These are phyloP conservation scores for Epicoccum nigrum DNA, from an alignment of 2,329 filamentous ascomycete species.

Conservation along the genomic window DNA sequence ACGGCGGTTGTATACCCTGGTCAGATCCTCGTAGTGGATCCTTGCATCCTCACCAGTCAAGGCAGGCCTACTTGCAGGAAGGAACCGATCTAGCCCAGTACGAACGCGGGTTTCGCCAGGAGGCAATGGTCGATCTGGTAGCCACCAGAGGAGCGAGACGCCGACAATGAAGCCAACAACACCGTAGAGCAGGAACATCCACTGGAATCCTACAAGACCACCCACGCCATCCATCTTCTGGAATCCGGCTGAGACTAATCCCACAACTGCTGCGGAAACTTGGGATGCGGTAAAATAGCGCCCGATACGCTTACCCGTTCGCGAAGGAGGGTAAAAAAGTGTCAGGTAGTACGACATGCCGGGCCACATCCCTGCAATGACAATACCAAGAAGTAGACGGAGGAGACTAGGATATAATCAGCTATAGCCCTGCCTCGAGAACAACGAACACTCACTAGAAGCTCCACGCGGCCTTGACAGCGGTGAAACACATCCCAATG, in stretches of 20 bases:
- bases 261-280: conserved; percentile 86
- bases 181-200: conserved; percentile 93
- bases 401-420: conserved; percentile 61
- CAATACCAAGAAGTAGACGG: conserved; percentile 81
- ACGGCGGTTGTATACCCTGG: conserved; percentile 76
- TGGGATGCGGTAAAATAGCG: conserved; percentile 89
- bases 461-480: conserved; percentile 82
- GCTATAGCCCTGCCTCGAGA: background rate
- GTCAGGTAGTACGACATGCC: conserved; percentile 94
- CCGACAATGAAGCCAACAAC: conserved; percentile 75
- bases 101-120: conserved; percentile 67
- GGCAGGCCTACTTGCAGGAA: conserved; percentile 73
- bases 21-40: conserved; percentile 83
- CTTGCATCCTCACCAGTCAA: conserved; percentile 77
- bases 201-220: conserved; percentile 81
- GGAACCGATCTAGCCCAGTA: conserved; percentile 64
- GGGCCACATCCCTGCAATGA: conserved; percentile 94
- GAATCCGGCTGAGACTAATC: conserved; percentile 87
- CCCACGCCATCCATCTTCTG: conserved; percentile 84
- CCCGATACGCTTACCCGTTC: conserved; percentile 86
- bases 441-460: conserved; percentile 67
- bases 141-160: conserved; percentile 81
- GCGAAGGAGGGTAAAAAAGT: conserved; percentile 86
- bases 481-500: conserved; percentile 82
- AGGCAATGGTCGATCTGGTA: conserved; percentile 79